phyloP scores from a whole-genome alignment of 148 eudicot species.

The Talinum fruticosum region DNA sequence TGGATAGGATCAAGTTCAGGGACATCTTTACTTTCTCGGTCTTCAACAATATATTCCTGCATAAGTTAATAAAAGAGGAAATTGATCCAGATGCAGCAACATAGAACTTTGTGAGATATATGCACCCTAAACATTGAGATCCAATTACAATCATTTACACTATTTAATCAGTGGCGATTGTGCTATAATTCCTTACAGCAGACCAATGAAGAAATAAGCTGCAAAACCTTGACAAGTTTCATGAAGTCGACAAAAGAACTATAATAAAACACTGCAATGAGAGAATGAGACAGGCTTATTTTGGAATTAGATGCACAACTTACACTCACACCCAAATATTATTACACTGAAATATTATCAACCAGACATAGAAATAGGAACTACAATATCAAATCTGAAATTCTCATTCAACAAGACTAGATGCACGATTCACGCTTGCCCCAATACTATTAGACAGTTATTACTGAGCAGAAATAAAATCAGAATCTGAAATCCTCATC shows the following conservation, averaged over 20 bases:
- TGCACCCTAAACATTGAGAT: neutral
- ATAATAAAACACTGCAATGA: neutral
- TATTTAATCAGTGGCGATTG: neutral
- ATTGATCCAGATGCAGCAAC: slow-evolving; percentile 11
- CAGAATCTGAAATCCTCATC: neutral
- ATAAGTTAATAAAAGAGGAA: slow-evolving; percentile 9
- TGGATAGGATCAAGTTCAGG: slow-evolving; percentile 85
- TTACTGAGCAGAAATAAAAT: neutral
- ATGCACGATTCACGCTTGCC: neutral
- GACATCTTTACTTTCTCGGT: slow-evolving; percentile 62
- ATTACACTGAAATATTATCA: neutral
- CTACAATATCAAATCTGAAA: neutral
- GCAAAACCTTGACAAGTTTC: neutral
- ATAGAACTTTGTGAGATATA: neutral
- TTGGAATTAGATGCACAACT: neutral
- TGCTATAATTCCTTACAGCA: neutral
- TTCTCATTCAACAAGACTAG: slow-evolving; percentile 4
- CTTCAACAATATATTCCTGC: slow-evolving; percentile 94
- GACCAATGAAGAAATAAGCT: neutral
- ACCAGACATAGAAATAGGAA: neutral
- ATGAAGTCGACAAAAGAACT: neutral
- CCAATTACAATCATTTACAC: neutral
- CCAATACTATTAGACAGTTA: neutral
- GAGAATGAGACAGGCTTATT: neutral
- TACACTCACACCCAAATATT: neutral